phyloP scores from a whole-genome alignment of 2,329 filamentous ascomycete species.

The Cladophialophora bantiana region DNA sequence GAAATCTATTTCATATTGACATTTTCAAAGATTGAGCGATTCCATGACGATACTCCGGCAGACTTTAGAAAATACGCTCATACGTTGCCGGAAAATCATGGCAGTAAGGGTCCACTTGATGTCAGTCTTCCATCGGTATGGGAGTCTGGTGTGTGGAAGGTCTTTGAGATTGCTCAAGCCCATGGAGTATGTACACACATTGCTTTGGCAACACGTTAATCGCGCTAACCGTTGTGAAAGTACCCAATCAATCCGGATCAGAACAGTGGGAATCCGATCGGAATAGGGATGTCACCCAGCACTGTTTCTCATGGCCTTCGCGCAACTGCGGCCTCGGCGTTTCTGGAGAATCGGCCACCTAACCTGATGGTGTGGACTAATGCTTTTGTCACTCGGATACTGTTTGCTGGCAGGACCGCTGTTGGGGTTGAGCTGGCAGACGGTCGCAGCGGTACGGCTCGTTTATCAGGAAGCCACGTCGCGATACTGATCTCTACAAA shows the following conservation, averaged over 20 bases:
- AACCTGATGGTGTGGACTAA: constrained; percentile 12
- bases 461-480: neutral
- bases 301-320: constrained; percentile 1
- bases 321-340: constrained; percentile 1
- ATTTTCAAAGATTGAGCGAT: neutral
- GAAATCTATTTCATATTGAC: neutral
- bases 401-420: neutral
- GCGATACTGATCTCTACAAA: neutral
- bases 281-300: neutral
- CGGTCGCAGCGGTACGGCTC: neutral
- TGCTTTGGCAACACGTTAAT: neutral
- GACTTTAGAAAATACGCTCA: neutral
- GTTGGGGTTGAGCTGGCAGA: neutral
- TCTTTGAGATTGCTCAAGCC: neutral
- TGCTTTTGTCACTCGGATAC: neutral
- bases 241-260: constrained; percentile 3
- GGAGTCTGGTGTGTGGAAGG: neutral
- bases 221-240: neutral
- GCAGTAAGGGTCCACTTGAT: neutral
- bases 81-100: neutral
- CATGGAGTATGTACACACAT: neutral
- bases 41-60: neutral
- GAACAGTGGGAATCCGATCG: constrained; percentile 11
- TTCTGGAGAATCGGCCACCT: neutral
- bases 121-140: neutral